Conservation (phyloP, 176 grass and related monocot genomes). For the Urochloa ruziziensis region DNA sequence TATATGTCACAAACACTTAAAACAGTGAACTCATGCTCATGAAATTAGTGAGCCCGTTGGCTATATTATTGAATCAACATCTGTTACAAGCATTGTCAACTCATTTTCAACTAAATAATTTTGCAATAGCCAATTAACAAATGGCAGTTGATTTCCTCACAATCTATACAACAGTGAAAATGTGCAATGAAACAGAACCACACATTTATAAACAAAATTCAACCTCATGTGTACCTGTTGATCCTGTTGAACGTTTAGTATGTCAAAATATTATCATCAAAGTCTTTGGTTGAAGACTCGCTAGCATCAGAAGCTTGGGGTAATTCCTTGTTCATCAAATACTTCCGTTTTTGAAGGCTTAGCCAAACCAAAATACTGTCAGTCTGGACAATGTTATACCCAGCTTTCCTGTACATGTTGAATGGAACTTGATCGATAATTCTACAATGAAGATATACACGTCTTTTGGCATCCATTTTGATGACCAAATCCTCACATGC, state of each 20-base stretch:
- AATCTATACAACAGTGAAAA: slow-evolving; percentile 15
- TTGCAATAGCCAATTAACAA: neutral
- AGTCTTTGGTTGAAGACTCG: slow-evolving; percentile 8
- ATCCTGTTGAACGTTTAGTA: neutral
- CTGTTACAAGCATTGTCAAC: neutral
- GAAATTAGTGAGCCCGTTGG: neutral
- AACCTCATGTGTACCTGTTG: slow-evolving; percentile 38
- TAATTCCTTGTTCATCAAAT: slow-evolving; percentile 79
- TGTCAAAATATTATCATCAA: slow-evolving; percentile 34
- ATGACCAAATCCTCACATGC: slow-evolving; percentile 73
- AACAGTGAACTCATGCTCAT: neutral
- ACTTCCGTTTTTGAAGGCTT: slow-evolving; percentile 72
- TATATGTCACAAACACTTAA: neutral
- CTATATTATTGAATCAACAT: slow-evolving; percentile 7
- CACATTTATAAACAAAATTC: slow-evolving; percentile 31
- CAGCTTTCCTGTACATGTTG: slow-evolving; percentile 75
- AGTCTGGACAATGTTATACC: slow-evolving; percentile 54
- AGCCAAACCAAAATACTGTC: slow-evolving; percentile 83
- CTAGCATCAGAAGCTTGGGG: slow-evolving; percentile 23
- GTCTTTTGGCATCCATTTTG: slow-evolving; percentile 58
- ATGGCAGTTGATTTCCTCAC: neutral
- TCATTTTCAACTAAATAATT: slow-evolving; percentile 7
- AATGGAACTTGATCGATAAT: slow-evolving; percentile 71
- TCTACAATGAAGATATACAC: slow-evolving; percentile 82
- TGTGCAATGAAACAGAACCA: neutral